phyloP scores from a whole-genome alignment of 495 filamentous ascomycete species.

The Amphirosellinia nigrospora region DNA sequence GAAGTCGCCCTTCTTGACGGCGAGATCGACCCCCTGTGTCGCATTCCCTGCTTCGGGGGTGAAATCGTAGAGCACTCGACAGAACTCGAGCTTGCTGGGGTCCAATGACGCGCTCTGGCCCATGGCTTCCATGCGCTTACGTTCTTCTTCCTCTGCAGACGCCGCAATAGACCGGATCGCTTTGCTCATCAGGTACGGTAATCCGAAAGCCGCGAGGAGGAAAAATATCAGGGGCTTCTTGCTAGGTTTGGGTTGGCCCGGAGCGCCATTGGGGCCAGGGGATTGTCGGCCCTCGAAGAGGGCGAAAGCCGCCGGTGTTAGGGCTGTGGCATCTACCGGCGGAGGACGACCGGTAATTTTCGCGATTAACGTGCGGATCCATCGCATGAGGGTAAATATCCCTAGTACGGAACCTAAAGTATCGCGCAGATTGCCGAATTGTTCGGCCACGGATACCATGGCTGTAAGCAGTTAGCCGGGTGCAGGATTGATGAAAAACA shows the following conservation, averaged over 20 bases:
- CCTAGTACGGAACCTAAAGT: slow-evolving; percentile 95
- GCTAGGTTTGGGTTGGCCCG: slow-evolving; percentile 72
- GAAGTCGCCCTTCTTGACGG: slow-evolving; percentile 92
- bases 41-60: slow-evolving; percentile 71
- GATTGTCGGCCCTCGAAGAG: slow-evolving; percentile 73
- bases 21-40: slow-evolving; percentile 79
- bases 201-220: slow-evolving; percentile 87
- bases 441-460: slow-evolving; percentile 97
- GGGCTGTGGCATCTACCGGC: slow-evolving; percentile 81
- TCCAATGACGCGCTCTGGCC: slow-evolving; percentile 65
- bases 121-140: slow-evolving; percentile 61
- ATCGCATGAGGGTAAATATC: slow-evolving; percentile 94
- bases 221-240: slow-evolving; percentile 97
- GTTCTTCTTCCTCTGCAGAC: slow-evolving; percentile 80
- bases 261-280: slow-evolving; percentile 46
- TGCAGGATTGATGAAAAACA: background rate
- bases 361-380: slow-evolving; percentile 86
- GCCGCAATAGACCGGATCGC: slow-evolving; percentile 83
- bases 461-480: slow-evolving; percentile 60
- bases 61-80: slow-evolving; percentile 92
- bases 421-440: slow-evolving; percentile 89
- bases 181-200: slow-evolving; percentile 96
- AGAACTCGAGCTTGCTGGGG: slow-evolving; percentile 91
- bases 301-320: slow-evolving; percentile 90
- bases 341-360: slow-evolving; percentile 93